phyloP scores from a whole-genome alignment of 1,284 basidiomycete genomes.

The Austroboletus novae-zelandiae region DNA sequence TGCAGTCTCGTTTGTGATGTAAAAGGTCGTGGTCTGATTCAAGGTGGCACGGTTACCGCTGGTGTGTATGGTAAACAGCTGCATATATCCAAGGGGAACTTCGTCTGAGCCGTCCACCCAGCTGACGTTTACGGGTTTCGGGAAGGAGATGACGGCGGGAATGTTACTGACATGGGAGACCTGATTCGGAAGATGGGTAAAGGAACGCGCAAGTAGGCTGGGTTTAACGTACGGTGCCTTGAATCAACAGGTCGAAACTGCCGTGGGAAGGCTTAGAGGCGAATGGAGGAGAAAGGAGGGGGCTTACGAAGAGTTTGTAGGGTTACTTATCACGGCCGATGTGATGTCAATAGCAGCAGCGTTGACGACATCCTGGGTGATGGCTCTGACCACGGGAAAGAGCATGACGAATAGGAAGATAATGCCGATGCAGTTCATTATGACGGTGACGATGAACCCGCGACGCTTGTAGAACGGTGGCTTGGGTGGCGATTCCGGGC shows the following conservation, averaged over 20 bases:
- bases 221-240: conserved; percentile 39
- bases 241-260: conserved; percentile 50
- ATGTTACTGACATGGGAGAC: conserved; percentile 62
- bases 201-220: not conserved
- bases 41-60: conserved; percentile 53
- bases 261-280: conserved; percentile 1
- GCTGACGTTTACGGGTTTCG: conserved; percentile 47
- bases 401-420: conserved; percentile 61
- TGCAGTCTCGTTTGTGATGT: conserved; percentile 48
- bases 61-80: conserved; percentile 43
- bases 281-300: not conserved
- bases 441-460: conserved; percentile 45
- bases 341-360: conserved; percentile 51
- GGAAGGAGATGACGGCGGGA: conserved; percentile 56
- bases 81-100: conserved; percentile 49
- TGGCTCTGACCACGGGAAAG: conserved; percentile 63
- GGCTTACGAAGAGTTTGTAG: conserved; percentile 53
- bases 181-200: conserved; percentile 29
- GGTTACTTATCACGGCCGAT: conserved; percentile 45
- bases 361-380: conserved; percentile 61
- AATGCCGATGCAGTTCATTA: conserved; percentile 49
- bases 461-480: conserved; percentile 39
- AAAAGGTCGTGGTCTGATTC: conserved; percentile 56
- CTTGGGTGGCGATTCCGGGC: conserved; percentile 7
- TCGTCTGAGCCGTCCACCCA: conserved; percentile 50